These are phyloP conservation scores for Pezicula carpinea DNA, from an alignment of 2,329 filamentous ascomycete species.

Conservation along the genomic window DNA sequence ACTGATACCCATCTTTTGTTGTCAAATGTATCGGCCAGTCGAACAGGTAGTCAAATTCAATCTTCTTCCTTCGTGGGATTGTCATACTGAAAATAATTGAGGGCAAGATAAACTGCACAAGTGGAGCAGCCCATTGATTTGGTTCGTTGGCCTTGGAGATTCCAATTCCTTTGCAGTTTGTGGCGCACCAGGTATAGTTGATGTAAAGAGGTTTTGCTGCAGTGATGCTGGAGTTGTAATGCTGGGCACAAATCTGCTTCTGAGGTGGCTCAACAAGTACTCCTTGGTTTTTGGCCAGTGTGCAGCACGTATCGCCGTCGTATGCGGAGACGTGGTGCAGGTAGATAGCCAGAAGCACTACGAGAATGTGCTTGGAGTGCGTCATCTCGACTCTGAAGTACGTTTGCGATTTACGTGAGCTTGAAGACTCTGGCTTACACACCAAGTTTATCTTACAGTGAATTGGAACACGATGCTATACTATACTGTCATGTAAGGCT, in stretches of 20 bases:
- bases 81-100: conserved; percentile 32
- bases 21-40: conserved; percentile 14
- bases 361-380: too few relatives aligned
- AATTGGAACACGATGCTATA: too few relatives aligned
- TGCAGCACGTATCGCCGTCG: conserved; percentile 5
- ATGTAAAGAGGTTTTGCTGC: conserved; percentile 6
- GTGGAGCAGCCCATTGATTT: conserved; percentile 30
- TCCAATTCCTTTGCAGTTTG: conserved; percentile 27
- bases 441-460: too few relatives aligned
- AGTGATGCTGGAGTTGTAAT: background rate
- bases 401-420: too few relatives aligned
- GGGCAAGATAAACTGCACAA: conserved; percentile 33
- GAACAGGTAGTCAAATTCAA: conserved; percentile 26
- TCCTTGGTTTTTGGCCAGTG: conserved; percentile 2
- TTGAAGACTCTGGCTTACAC: too few relatives aligned
- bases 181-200: conserved; percentile 26
- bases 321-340: background rate
- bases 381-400: too few relatives aligned
- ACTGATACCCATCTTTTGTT: background rate
- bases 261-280: conserved; percentile 2
- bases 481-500: too few relatives aligned
- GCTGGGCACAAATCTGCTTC: conserved; percentile 9
- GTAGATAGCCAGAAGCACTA: too few relatives aligned
- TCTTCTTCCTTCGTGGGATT: conserved; percentile 29
- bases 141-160: conserved; percentile 23